Evolutionary conservation across 2,329 filamentous ascomycete species (phyloP).

Genomic region (Sarocladium strictum): DNA sequence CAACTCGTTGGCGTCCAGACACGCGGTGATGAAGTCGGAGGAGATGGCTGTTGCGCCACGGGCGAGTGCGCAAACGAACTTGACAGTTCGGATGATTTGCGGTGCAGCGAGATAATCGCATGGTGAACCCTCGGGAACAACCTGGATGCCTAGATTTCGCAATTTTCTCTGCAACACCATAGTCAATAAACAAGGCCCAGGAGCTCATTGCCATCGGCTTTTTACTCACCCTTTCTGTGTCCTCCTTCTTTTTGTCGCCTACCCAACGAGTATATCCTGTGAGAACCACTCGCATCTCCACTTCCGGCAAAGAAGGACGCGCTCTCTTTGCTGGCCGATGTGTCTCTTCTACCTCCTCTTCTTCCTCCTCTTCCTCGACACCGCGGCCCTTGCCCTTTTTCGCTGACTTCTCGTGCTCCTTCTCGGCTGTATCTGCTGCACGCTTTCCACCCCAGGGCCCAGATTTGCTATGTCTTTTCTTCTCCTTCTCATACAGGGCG

Average conservation of each 20-base stretch:
- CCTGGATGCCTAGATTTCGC: slow-evolving; percentile 73
- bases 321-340: slow-evolving; percentile 54
- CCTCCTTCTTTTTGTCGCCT: slow-evolving; percentile 65
- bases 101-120: slow-evolving; percentile 88
- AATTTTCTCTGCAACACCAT: slow-evolving; percentile 60
- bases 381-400: slow-evolving; percentile 33
- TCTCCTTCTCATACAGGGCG: slow-evolving; percentile 86
- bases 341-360: slow-evolving; percentile 37
- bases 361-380: slow-evolving; percentile 35
- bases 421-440: slow-evolving; percentile 53
- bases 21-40: slow-evolving; percentile 58
- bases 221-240: slow-evolving; percentile 67
- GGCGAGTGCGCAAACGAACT: slow-evolving; percentile 85
- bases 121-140: slow-evolving; percentile 64
- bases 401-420: slow-evolving; percentile 34
- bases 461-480: slow-evolving; percentile 59
- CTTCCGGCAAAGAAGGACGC: slow-evolving; percentile 53
- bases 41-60: slow-evolving; percentile 72
- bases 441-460: slow-evolving; percentile 57
- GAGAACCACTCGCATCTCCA: slow-evolving; percentile 70
- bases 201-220: slow-evolving; percentile 2
- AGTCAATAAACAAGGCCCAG: slow-evolving; percentile 17
- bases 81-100: slow-evolving; percentile 79
- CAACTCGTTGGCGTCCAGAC: slow-evolving; percentile 47
- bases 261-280: slow-evolving; percentile 84